phyloP scores from a whole-genome alignment of 768 basidiomycete genomes.

The Trametes villosa region DNA sequence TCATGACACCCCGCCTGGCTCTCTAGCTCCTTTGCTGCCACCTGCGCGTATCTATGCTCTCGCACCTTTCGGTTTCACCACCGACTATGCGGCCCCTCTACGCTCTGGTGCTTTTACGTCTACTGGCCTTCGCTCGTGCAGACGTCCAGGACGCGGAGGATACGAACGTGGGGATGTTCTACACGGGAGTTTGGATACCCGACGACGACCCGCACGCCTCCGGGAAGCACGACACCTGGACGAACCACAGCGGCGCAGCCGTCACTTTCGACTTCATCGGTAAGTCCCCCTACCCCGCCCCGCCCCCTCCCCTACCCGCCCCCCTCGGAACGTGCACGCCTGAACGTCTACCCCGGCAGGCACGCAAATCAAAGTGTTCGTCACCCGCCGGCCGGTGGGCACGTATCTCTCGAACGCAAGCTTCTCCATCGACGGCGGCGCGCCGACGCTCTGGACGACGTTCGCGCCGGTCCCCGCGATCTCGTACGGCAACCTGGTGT shows the following conservation, averaged over 20 bases:
- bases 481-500: constrained; percentile 12
- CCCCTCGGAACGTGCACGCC: background rate
- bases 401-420: constrained; percentile 17
- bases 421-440: constrained; percentile 22
- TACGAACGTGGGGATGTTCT: constrained; percentile 16
- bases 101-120: background rate
- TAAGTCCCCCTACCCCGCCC: background rate
- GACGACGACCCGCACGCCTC: constrained; percentile 17
- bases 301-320: background rate
- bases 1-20: background rate
- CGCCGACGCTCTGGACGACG: constrained; percentile 5
- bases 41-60: background rate
- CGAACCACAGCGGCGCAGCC: constrained; percentile 19
- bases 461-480: constrained; percentile 5
- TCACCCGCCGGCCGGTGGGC: constrained; percentile 12
- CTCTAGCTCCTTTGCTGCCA: background rate
- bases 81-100: background rate
- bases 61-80: background rate
- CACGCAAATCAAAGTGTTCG: constrained; percentile 14
- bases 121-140: background rate
- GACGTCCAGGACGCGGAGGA: constrained; percentile 8
- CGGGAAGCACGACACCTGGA: constrained; percentile 16
- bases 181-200: constrained; percentile 16
- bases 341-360: too few relatives aligned
- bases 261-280: constrained; percentile 19